Evolutionary conservation across 2,329 filamentous ascomycete genomes (phyloP).

Genomic region (Botrytis hyacinthi): DNA sequence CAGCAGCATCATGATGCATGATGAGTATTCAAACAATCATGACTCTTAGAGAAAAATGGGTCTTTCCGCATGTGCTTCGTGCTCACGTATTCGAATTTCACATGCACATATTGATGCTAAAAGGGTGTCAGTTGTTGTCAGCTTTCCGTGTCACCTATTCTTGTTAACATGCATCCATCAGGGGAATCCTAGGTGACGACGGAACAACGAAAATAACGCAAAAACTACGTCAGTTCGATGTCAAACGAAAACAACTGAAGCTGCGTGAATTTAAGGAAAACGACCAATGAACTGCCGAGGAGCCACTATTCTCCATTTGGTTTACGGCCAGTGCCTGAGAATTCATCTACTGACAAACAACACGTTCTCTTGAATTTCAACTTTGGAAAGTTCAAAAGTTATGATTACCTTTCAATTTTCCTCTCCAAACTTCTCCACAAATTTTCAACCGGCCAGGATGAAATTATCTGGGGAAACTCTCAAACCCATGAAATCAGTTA

Average conservation of each 20-base stretch:
- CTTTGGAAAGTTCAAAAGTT: not conserved
- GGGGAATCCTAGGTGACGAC: not conserved
- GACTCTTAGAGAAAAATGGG: not conserved
- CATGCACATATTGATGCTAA: not conserved
- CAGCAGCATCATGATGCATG: conserved; percentile 11
- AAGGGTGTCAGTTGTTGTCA: conserved; percentile 8
- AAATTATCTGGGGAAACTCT: not conserved
- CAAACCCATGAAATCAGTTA: not conserved
- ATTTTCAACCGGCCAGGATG: not conserved
- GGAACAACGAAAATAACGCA: not conserved
- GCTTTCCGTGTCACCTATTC: not conserved
- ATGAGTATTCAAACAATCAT: not conserved
- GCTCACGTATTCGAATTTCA: not conserved
- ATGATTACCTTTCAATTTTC: not conserved
- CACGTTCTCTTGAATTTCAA: not conserved
- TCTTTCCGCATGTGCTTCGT: not conserved
- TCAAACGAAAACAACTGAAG: not conserved
- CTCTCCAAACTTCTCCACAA: conserved; percentile 10
- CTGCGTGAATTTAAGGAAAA: not conserved
- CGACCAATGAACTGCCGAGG: not conserved
- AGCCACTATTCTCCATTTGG: not conserved
- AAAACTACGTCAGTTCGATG: not conserved
- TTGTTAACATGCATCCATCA: conserved; percentile 3
- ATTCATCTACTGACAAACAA: not conserved
- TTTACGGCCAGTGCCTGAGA: not conserved